Base-by-base conservation (phyloP, 768 basidiomycete genomes). In the Termitomyces heimii region DNA sequence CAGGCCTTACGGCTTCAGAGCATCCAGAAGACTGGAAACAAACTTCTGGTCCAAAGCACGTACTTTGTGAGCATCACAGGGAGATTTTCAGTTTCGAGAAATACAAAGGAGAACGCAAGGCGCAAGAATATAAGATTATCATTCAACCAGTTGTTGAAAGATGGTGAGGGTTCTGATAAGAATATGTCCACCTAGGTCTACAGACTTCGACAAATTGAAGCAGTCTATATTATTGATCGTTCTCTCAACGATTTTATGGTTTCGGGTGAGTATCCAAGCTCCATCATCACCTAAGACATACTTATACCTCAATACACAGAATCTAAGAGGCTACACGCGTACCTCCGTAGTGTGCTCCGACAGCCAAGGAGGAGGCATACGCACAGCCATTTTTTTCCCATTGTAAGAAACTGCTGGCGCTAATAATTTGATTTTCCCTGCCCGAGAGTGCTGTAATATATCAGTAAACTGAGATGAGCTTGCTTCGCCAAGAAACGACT, bases 281-380 rank as follows among this genome's bases (percentile, higher is more conserved):
- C 73, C 32, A 76, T 71, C 63, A 65, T 61, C 13, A 65, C 56
- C 64, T 65, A 20, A 3, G 18, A 31, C 20, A 34, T 18, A 39
- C 45, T 44, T 37, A 40, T 24, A 22, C 2, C 16, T 61, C 54
- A 52, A 26, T 13, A 1, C 9, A 18, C 6, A 16, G 39, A 9
- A 6, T 18, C 4, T 26, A 20, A 55, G 34, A 35, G 31, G 14
- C 13, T 55, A 22, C 13, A 31, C 39, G 62, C 68, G 52, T 54
- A 86, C 88, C 82, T 92, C 88, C 4, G 73, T 75, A 14, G 92
- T 94, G 70, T 94, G 92, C 63, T 94, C 83, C 53, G 89, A 91
- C 24, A 92, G 76, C 79, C 85, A 93, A n/a, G 92, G 92, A 12
- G 92, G 92, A n/a, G 90, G 82, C 56, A 82, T 78, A 49, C 75